Percentiles rank a stretch among this genome's conserved stretches.
phyloP scores from a whole-genome alignment of 1,139 yeast species.

The Pichia cactophila region DNA sequence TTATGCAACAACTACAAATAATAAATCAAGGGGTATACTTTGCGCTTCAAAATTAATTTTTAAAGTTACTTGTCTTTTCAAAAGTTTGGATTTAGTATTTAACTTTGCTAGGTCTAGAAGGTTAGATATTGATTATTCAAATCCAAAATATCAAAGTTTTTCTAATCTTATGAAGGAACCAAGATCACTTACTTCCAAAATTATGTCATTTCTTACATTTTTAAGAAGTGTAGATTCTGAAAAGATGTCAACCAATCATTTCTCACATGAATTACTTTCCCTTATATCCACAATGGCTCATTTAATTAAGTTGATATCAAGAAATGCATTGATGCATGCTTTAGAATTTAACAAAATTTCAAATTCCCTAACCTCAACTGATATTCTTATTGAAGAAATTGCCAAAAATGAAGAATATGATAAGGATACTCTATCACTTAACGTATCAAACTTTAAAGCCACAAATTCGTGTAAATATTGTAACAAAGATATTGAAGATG shows the following conservation, averaged over 20 bases:
- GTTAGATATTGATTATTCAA: constrained; percentile 4
- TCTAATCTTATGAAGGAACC: constrained; percentile 59
- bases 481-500: constrained; percentile 71
- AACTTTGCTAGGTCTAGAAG: constrained; percentile 2
- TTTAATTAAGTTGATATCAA: constrained; percentile 73
- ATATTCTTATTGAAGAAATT: constrained; percentile 50
- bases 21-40: constrained; percentile 60
- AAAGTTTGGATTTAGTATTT: constrained; percentile 56
- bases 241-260: constrained; percentile 24
- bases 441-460: constrained; percentile 51
- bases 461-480: constrained; percentile 76
- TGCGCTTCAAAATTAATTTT: constrained; percentile 71
- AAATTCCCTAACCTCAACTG: constrained; percentile 55
- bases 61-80: constrained; percentile 69
- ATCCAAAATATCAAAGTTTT: constrained; percentile 15
- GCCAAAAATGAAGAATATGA: constrained; percentile 38
- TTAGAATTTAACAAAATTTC: constrained; percentile 55
- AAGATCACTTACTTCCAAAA: constrained; percentile 73
- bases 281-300: constrained; percentile 92
- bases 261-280: constrained; percentile 65
- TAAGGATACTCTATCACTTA: constrained; percentile 1
- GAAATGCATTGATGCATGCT: constrained; percentile 74
- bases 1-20: constrained; percentile 71
- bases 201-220: constrained; percentile 71
- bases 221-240: constrained; percentile 45